phyloP scores from a whole-genome alignment of 306 rosid genomes.

The Alnus glutinosa region DNA sequence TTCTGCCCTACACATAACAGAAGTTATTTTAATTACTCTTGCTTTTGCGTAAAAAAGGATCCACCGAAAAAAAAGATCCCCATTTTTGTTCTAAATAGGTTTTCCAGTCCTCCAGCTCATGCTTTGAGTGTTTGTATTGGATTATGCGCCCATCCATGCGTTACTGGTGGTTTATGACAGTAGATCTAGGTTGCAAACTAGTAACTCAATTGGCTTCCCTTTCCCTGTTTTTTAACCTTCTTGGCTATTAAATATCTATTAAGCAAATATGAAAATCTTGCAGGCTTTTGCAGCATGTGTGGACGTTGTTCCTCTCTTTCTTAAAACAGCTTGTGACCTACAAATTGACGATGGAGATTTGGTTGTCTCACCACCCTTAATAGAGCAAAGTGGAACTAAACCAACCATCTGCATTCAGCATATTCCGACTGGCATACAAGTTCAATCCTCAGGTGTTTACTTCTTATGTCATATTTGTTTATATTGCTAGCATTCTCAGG shows the following conservation, averaged over 20 bases:
- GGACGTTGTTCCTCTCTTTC: constrained; percentile 72
- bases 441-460: constrained; percentile 63
- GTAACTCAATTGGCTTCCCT: background rate
- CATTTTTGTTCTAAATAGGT: background rate
- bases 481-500: background rate
- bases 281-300: constrained; percentile 66
- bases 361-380: constrained; percentile 39
- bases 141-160: background rate
- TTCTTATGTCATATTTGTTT: background rate
- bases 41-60: constrained; percentile 1
- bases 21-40: constrained; percentile 12
- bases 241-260: constrained; percentile 2
- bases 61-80: background rate
- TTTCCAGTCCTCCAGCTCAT: background rate
- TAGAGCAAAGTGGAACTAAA: constrained; percentile 36
- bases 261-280: constrained; percentile 29
- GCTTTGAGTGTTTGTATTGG: background rate
- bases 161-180: background rate
- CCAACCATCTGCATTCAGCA: constrained; percentile 64
- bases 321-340: constrained; percentile 44
- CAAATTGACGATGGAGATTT: constrained; percentile 58
- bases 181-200: background rate
- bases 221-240: background rate
- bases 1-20: constrained; percentile 11
- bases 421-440: constrained; percentile 60